A percentile compares a stretch with the other conserved stretches of the same genome.
Evolutionary conservation across 2,329 filamentous ascomycete genomes (phyloP).

Genomic region (Amphichorda felina): DNA sequence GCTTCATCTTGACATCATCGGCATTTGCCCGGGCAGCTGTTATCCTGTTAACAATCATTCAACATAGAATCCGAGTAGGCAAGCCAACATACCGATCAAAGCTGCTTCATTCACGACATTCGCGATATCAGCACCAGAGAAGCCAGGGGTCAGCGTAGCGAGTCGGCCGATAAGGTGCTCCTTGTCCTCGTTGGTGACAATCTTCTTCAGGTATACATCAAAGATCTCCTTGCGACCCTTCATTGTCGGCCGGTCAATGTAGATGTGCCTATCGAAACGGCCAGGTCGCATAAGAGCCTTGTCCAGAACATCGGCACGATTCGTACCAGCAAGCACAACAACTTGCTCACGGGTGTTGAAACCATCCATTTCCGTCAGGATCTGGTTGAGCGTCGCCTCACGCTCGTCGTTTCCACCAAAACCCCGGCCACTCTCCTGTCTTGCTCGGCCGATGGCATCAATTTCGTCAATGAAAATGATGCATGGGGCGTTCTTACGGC

Average conservation of each 20-base stretch:
- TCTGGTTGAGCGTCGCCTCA: slow-evolving; percentile 94
- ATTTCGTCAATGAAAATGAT: slow-evolving; percentile 99
- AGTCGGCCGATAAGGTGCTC: slow-evolving; percentile 82
- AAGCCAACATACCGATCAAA: slow-evolving; percentile 62
- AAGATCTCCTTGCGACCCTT: slow-evolving; percentile 95
- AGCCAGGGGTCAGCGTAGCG: slow-evolving; percentile 86
- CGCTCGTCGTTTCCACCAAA: slow-evolving; percentile 94
- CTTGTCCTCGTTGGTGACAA: slow-evolving; percentile 82
- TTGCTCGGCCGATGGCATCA: slow-evolving; percentile 88
- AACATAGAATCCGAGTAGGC: background rate
- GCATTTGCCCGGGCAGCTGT: slow-evolving; percentile 75
- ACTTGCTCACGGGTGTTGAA: slow-evolving; percentile 97
- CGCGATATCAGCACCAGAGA: slow-evolving; percentile 94
- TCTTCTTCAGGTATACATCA: slow-evolving; percentile 85
- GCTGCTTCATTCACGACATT: slow-evolving; percentile 98
- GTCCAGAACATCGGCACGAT: slow-evolving; percentile 87
- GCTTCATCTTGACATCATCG: slow-evolving; percentile 69
- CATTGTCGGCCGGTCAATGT: slow-evolving; percentile 93
- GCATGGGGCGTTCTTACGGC: slow-evolving; percentile 90
- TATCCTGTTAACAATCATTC: slow-evolving; percentile 5
- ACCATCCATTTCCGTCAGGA: slow-evolving; percentile 97
- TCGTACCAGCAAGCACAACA: slow-evolving; percentile 92
- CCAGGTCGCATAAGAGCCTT: slow-evolving; percentile 94
- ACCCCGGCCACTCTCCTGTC: slow-evolving; percentile 58
- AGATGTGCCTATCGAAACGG: slow-evolving; percentile 93